Percentiles rank a stretch among this genome's conserved stretches.
phyloP scores from a whole-genome alignment of 345 rosid genomes.

The Erysimum cheiranthoides region DNA sequence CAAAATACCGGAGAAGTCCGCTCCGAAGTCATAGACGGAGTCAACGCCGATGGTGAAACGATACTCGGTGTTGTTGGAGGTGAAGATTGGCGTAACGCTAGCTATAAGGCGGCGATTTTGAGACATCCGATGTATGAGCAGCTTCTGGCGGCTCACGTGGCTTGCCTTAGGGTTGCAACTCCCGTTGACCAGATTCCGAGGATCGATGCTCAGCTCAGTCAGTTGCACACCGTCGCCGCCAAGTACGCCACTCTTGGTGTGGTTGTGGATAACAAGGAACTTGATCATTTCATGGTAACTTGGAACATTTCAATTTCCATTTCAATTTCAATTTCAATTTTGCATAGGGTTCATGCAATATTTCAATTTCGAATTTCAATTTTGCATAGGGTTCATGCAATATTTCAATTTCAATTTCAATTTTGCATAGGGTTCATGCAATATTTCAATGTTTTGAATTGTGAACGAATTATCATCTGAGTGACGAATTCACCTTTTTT shows the following conservation, averaged over 20 bases:
- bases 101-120: slow-evolving; percentile 78
- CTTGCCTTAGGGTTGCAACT: slow-evolving; percentile 86
- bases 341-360: not conserved
- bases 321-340: slow-evolving; percentile 22
- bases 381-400: not conserved
- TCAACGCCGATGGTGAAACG: slow-evolving; percentile 40
- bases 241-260: slow-evolving; percentile 70
- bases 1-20: slow-evolving; percentile 47
- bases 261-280: slow-evolving; percentile 41
- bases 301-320: not conserved
- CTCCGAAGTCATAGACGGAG: slow-evolving; percentile 55
- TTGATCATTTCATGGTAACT: slow-evolving; percentile 46
- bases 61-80: slow-evolving; percentile 42
- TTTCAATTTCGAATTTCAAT: not conserved
- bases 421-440: slow-evolving; percentile 1
- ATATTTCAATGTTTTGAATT: not conserved
- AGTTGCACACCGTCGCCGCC: slow-evolving; percentile 85
- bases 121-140: slow-evolving; percentile 92
- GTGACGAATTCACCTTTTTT: not conserved
- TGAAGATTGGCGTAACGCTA: slow-evolving; percentile 76
- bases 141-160: slow-evolving; percentile 86
- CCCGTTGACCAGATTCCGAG: slow-evolving; percentile 95
- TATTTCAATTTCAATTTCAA: slow-evolving; percentile 26
- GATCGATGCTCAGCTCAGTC: slow-evolving; percentile 89
- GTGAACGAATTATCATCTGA: not conserved